phyloP scores from a whole-genome alignment of 2,329 filamentous ascomycete genomes.

The Macrophomina pseudophaseolina region DNA sequence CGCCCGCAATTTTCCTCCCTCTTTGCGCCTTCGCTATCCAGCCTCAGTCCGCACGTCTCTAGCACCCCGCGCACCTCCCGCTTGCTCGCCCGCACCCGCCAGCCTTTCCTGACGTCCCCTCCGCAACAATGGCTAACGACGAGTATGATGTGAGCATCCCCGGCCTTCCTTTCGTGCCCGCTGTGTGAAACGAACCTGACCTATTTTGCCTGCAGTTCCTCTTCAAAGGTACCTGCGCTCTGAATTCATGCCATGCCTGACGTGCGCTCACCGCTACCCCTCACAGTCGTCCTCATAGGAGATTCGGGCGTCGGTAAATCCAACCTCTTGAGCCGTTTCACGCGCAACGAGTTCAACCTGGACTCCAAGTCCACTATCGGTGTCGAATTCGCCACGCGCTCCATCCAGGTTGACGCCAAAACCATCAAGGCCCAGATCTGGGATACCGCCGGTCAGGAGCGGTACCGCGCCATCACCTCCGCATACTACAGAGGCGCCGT shows the following conservation, averaged over 20 bases:
- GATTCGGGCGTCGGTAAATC: slow-evolving; percentile 99
- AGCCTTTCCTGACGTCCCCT: slow-evolving; percentile 11
- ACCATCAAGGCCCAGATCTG: slow-evolving; percentile 99
- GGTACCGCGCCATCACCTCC: slow-evolving; percentile 98
- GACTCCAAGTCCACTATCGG: slow-evolving; percentile 99
- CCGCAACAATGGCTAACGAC: slow-evolving; percentile 87
- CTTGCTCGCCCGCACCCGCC: slow-evolving; percentile 3
- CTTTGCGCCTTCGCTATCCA: slow-evolving; percentile 9
- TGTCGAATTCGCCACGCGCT: slow-evolving; percentile 97
- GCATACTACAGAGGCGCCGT: slow-evolving; percentile 99
- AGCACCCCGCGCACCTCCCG: slow-evolving; percentile 8
- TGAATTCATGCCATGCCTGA: slow-evolving; percentile 34
- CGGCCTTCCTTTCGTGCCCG: slow-evolving; percentile 36
- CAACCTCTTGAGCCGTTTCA: slow-evolving; percentile 99
- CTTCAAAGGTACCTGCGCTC: slow-evolving; percentile 80
- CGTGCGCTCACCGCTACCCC: slow-evolving; percentile 38
- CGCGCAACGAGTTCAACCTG: slow-evolving; percentile 99
- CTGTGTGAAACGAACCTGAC: slow-evolving; percentile 36
- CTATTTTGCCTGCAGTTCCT: slow-evolving; percentile 73
- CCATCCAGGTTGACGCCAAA: slow-evolving; percentile 98
- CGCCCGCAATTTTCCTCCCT: slow-evolving; percentile 33
- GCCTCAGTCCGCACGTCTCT: slow-evolving; percentile 1
- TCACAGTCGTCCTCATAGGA: slow-evolving; percentile 92
- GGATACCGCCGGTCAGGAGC: slow-evolving; percentile 98
- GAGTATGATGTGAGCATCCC: slow-evolving; percentile 89